These are phyloP conservation scores for Nakaseomyces delphensis DNA, from an alignment of 1,139 yeast genomes.

Conservation along the genomic window DNA sequence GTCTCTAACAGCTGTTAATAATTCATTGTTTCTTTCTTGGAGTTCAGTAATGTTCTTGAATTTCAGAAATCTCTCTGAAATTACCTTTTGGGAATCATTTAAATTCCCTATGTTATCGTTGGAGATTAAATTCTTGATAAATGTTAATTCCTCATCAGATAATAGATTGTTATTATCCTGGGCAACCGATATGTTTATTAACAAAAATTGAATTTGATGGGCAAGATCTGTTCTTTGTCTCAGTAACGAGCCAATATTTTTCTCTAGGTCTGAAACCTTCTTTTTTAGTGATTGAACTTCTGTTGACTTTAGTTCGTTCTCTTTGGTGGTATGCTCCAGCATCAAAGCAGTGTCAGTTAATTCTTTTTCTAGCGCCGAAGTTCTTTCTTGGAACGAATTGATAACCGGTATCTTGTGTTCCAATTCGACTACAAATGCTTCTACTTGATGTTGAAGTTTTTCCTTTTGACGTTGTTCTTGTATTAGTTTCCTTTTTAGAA, in stretches of 20 bases:
- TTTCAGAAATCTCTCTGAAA: slow-evolving; percentile 62
- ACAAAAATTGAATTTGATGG: slow-evolving; percentile 65
- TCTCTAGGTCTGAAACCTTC: slow-evolving; percentile 33
- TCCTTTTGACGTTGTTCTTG: slow-evolving; percentile 67
- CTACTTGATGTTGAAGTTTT: slow-evolving; percentile 60
- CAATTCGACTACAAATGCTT: slow-evolving; percentile 62
- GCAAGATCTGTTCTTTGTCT: slow-evolving; percentile 66
- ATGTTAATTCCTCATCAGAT: slow-evolving; percentile 42
- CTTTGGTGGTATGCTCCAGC: slow-evolving; percentile 41
- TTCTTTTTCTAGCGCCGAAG: slow-evolving; percentile 41
- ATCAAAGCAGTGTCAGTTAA: slow-evolving; percentile 42
- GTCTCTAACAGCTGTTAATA: slow-evolving; percentile 57
- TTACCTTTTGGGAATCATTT: slow-evolving; percentile 61
- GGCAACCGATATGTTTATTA: slow-evolving; percentile 59
- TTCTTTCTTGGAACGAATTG: slow-evolving; percentile 54
- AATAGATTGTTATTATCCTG: slow-evolving; percentile 17
- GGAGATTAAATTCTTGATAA: slow-evolving; percentile 31
- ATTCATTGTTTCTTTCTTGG: slow-evolving; percentile 63
- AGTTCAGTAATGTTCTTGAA: slow-evolving; percentile 62
- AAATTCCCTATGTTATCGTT: slow-evolving; percentile 20
- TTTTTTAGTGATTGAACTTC: slow-evolving; percentile 31
- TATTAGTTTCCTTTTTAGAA: slow-evolving; percentile 56
- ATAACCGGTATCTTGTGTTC: slow-evolving; percentile 75
- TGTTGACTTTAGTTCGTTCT: slow-evolving; percentile 17
- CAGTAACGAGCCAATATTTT: slow-evolving; percentile 38